Base-by-base conservation (phyloP, 768 basidiomycete genomes). In the Phylloporus sp. region DNA sequence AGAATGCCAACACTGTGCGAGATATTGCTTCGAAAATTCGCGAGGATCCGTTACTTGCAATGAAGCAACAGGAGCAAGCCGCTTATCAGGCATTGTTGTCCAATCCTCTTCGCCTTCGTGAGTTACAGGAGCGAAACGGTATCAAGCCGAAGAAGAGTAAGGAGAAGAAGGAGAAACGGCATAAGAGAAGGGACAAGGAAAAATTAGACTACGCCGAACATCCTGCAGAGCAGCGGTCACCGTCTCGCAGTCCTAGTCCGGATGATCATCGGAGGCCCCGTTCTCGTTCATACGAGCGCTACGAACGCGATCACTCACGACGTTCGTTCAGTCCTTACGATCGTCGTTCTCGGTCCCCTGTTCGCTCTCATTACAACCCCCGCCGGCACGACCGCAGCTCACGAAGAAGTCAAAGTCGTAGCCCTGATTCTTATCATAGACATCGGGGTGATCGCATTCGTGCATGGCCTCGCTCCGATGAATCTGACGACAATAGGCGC, bases 51-150 rank as follows among this genome's bases (percentile, higher is more conserved):
- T 66, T 98, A 6, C 78, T 99, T n/a, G 91, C 90, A 13, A 98
- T 99, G 74, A 98, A 97, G 70, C 89, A 94, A 66, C 95, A 97
- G 63, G 95, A 99, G 70, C 94, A 97, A 65, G 87, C 90, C 8
- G 89, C 93, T 7, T 88, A 93, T 59, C 84, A 97, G 58, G 82
- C 91, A 2, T 73, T 97, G 34, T 78, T 91, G 74, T 81, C 86
- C 43, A 94, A 95, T 60, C 92, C 92, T 27, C 80, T 92, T 28
- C 89, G 89, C 22, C 73, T 94, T 41, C 81, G 85, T 50, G 85
- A 91, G 66, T 72, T 94, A 76, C 85, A 90, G 67, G 82, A 88
- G 66, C 78, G 84, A 34, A 84, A 85, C 48, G 91, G 91, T n/a
- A 82, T 91, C 45, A 86, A 86, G 62, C 76, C 82, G 6, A 88